phyloP scores from a whole-genome alignment of 2,329 filamentous ascomycete species.

The Fusarium sp. region DNA sequence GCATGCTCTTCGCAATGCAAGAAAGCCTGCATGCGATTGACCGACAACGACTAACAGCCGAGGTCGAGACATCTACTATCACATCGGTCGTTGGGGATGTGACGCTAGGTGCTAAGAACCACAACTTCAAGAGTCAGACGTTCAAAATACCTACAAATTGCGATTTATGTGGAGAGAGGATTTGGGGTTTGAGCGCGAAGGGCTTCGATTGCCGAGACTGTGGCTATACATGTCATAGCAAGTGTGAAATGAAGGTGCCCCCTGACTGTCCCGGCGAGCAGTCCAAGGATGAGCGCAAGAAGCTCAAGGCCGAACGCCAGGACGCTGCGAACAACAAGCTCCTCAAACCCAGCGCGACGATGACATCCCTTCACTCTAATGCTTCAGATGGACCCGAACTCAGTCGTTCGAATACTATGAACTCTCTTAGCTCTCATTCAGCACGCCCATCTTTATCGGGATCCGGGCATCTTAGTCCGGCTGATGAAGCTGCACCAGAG shows the following conservation, averaged over 20 bases:
- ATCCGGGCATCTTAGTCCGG: conserved; percentile 63
- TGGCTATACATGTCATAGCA: conserved; percentile 97
- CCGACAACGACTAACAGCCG: conserved; percentile 84
- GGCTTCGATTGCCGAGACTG: conserved; percentile 97
- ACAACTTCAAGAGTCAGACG: conserved; percentile 98
- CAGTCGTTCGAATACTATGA: conserved; percentile 88
- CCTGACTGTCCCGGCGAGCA: conserved; percentile 95
- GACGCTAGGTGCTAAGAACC: conserved; percentile 90
- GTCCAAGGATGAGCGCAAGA: conserved; percentile 95
- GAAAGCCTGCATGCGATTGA: conserved; percentile 89
- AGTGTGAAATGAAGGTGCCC: conserved; percentile 99
- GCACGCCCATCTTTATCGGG: conserved; percentile 82
- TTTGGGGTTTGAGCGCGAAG: conserved; percentile 97
- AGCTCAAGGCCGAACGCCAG: conserved; percentile 88
- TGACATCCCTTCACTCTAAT: conserved; percentile 60
- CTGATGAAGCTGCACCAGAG: conserved; percentile 61
- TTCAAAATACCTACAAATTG: conserved; percentile 99
- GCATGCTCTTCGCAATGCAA: conserved; percentile 84
- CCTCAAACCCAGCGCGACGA: conserved; percentile 61
- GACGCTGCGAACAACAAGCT: conserved; percentile 77
- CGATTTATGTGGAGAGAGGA: conserved; percentile 94
- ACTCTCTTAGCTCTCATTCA: conserved; percentile 86
- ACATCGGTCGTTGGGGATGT: conserved; percentile 92
- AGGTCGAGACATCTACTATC: conserved; percentile 94
- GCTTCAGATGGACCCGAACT: conserved; percentile 76